These are phyloP conservation scores for Nigrospora sphaerica DNA, from an alignment of 2,329 filamentous ascomycete genomes.

Conservation along the genomic window DNA sequence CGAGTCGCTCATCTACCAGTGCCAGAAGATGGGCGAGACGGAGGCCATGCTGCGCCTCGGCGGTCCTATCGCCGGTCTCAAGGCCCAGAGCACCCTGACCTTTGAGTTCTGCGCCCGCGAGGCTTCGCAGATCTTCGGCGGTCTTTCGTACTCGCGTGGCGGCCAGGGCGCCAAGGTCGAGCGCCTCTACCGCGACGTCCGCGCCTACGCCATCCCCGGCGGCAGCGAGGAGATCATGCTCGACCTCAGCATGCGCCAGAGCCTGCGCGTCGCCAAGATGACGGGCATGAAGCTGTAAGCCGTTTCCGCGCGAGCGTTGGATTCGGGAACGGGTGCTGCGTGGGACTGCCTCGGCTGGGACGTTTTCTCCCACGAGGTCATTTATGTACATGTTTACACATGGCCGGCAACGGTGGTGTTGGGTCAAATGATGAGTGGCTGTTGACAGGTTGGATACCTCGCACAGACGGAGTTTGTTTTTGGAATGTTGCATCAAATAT, in stretches of 20 bases:
- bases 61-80: constrained; percentile 86
- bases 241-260: constrained; percentile 89
- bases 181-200: constrained; percentile 87
- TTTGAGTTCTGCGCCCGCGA: constrained; percentile 98
- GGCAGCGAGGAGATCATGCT: constrained; percentile 98
- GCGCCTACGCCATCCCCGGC: constrained; percentile 93
- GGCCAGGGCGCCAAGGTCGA: constrained; percentile 96
- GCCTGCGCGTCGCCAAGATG: constrained; percentile 78
- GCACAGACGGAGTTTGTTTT: neutral
- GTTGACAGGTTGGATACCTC: no score
- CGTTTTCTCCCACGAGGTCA: no score
- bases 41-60: constrained; percentile 95
- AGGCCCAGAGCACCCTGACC: constrained; percentile 87
- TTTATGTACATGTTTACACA: no score
- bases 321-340: neutral
- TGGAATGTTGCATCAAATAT: neutral
- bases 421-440: no score
- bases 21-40: constrained; percentile 83
- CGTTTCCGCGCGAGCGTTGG: neutral
- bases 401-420: no score
- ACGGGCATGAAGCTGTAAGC: constrained; percentile 92
- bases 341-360: no score
- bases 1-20: constrained; percentile 91
- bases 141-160: constrained; percentile 83
- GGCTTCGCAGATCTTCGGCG: constrained; percentile 95